These are phyloP conservation scores for Bacidia gigantensis DNA, from an alignment of 495 filamentous ascomycete species.

Conservation along the genomic window DNA sequence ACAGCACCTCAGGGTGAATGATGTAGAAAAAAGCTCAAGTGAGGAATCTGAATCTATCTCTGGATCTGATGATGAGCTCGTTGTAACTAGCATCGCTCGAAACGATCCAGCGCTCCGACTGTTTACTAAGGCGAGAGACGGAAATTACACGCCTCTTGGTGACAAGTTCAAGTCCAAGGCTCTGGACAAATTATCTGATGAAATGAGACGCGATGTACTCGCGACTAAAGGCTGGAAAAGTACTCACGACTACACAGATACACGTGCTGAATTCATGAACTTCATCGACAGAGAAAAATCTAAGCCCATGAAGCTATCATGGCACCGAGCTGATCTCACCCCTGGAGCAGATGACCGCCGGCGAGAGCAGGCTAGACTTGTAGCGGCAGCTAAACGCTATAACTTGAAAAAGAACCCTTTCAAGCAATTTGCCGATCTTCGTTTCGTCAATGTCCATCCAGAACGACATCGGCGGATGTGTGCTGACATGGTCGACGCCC, in stretches of 20 bases:
- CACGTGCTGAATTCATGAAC: slow-evolving; percentile 12
- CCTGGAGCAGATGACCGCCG: slow-evolving; percentile 26
- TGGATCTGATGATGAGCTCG: slow-evolving; percentile 13
- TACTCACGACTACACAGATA: not conserved
- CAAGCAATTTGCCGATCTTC: slow-evolving; percentile 16
- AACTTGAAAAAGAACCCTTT: not conserved
- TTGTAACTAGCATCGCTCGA: slow-evolving; percentile 9
- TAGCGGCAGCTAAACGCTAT: slow-evolving; percentile 9
- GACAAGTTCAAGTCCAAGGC: not conserved
- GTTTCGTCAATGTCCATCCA: slow-evolving; percentile 24
- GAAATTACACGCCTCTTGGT: not conserved
- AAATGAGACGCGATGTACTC: not conserved
- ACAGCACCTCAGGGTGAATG: too few relatives aligned
- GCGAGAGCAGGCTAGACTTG: slow-evolving; percentile 22
- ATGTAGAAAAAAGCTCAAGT: slow-evolving; percentile 8
- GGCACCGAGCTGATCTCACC: slow-evolving; percentile 31
- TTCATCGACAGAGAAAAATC: slow-evolving; percentile 26
- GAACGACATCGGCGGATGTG: slow-evolving; percentile 27
- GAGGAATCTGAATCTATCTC: not conserved
- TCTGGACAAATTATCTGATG: not conserved
- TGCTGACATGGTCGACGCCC: slow-evolving; percentile 29
- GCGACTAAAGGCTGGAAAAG: not conserved
- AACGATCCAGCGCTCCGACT: not conserved
- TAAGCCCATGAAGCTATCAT: slow-evolving; percentile 26
- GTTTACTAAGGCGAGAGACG: not conserved